Conservation (phyloP, 2,329 filamentous ascomycete genomes). For the Didymella pinodella region DNA sequence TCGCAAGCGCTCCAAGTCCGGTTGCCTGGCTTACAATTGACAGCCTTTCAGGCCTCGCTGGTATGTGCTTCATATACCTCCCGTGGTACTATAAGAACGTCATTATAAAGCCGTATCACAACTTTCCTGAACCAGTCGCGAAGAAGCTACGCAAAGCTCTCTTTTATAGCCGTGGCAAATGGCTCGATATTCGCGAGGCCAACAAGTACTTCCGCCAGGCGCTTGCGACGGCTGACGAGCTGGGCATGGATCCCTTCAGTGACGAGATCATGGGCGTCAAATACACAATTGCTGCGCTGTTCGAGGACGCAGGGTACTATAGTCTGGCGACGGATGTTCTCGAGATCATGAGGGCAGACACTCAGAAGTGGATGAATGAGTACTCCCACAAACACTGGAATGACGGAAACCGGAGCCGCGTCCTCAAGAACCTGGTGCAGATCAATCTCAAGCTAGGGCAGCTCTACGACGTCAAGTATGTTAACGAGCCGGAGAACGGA, state of each 20-base stretch:
- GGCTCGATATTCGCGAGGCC: constrained; percentile 76
- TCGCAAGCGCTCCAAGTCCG: too few relatives aligned
- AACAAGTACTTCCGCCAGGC: constrained; percentile 85
- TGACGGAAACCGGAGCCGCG: constrained; percentile 64
- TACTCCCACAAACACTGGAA: constrained; percentile 53
- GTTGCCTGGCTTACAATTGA: constrained; percentile 15
- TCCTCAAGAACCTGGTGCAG: constrained; percentile 76
- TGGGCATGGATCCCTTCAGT: constrained; percentile 85
- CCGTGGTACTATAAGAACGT: constrained; percentile 58
- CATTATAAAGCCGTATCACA: constrained; percentile 60
- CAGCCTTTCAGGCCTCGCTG: constrained; percentile 52
- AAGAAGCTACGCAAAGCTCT: constrained; percentile 82
- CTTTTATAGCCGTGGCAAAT: constrained; percentile 75
- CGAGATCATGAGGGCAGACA: constrained; percentile 77
- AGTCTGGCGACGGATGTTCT: constrained; percentile 77
- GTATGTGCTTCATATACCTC: constrained; percentile 52
- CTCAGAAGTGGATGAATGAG: constrained; percentile 60
- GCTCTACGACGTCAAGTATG: constrained; percentile 78
- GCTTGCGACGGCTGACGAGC: constrained; percentile 73
- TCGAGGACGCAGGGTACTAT: constrained; percentile 78
- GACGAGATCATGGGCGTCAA: constrained; percentile 91
- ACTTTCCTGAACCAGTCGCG: constrained; percentile 74
- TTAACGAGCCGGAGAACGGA: constrained; percentile 75
- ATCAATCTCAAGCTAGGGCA: constrained; percentile 85
- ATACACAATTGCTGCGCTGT: constrained; percentile 78